A percentile compares a stretch with the other conserved stretches of the same genome.
Evolutionary conservation across 2,329 filamentous ascomycete genomes (phyloP).

Genomic region (Cladophialophora psammophila): DNA sequence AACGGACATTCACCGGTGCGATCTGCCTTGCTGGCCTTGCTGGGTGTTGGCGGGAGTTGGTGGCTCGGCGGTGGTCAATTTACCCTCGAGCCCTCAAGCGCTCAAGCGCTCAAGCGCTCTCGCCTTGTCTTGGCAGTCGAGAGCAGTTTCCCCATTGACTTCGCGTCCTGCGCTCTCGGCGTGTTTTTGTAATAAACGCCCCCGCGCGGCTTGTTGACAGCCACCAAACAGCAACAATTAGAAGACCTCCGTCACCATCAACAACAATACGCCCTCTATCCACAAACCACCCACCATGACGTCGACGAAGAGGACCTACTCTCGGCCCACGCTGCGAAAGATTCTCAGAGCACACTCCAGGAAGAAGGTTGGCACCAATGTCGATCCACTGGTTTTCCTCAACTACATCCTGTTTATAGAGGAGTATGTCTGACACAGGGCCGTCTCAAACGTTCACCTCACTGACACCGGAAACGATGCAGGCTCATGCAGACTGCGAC

Average conservation of each 20-base stretch:
- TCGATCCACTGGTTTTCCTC: slow-evolving; percentile 84
- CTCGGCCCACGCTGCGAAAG: slow-evolving; percentile 83
- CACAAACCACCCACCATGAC: slow-evolving; percentile 55
- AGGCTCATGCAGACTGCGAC: slow-evolving; percentile 81
- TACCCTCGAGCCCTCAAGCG: too few relatives aligned
- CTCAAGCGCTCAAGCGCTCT: too few relatives aligned
- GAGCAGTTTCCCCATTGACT: too few relatives aligned
- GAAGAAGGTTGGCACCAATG: slow-evolving; percentile 80
- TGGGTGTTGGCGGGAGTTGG: too few relatives aligned
- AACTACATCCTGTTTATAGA: slow-evolving; percentile 84
- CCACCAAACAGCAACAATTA: neutral
- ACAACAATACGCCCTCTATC: neutral
- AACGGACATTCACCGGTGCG: neutral
- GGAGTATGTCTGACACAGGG: slow-evolving; percentile 52
- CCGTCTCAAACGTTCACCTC: neutral
- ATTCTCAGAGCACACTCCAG: slow-evolving; percentile 89
- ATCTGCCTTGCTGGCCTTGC: neutral
- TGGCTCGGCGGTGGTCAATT: too few relatives aligned
- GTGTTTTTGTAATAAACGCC: too few relatives aligned
- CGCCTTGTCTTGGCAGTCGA: too few relatives aligned
- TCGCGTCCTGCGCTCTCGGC: too few relatives aligned
- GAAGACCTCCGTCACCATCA: neutral
- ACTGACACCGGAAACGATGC: neutral
- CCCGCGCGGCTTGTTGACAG: too few relatives aligned
- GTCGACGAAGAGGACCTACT: slow-evolving; percentile 77